Percentiles rank a stretch among this genome's conserved stretches.
These are phyloP conservation scores for Pyrrhoderma lamaoense DNA, from an alignment of 1,284 basidiomycete species.

Conservation along the genomic window DNA sequence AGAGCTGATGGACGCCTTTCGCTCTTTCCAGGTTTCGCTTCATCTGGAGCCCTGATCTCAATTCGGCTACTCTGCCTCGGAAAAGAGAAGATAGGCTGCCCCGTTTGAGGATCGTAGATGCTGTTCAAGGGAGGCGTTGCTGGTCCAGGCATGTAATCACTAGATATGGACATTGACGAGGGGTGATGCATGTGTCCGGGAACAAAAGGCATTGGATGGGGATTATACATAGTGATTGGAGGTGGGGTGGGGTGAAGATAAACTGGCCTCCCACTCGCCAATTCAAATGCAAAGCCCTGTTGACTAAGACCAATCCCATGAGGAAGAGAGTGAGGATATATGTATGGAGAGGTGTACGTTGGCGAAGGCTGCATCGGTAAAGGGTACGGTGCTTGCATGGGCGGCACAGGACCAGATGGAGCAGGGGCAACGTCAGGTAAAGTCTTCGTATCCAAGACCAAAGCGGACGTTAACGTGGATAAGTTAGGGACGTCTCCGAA, in stretches of 20 bases:
- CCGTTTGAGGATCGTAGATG: slow-evolving; percentile 55
- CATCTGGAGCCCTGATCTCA: slow-evolving; percentile 64
- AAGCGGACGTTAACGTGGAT: slow-evolving; percentile 13
- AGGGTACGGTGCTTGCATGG: slow-evolving; percentile 53
- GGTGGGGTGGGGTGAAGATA: slow-evolving; percentile 51
- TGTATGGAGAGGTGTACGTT: slow-evolving; percentile 53
- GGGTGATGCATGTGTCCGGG: slow-evolving; percentile 46
- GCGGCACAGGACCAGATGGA: slow-evolving; percentile 35
- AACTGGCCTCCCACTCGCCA: slow-evolving; percentile 70
- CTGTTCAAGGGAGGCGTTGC: slow-evolving; percentile 49
- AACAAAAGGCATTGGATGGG: slow-evolving; percentile 49
- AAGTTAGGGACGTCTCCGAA: background rate
- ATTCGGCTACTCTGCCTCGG: slow-evolving; percentile 64
- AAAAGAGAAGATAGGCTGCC: slow-evolving; percentile 60
- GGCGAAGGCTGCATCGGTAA: slow-evolving; percentile 48
- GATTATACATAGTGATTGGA: slow-evolving; percentile 46
- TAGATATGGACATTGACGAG: slow-evolving; percentile 35
- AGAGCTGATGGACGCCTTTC: slow-evolving; percentile 33
- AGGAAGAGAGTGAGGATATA: slow-evolving; percentile 52
- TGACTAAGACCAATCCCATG: slow-evolving; percentile 67
- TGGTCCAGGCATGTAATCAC: slow-evolving; percentile 51
- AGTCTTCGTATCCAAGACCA: slow-evolving; percentile 19
- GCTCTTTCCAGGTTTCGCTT: slow-evolving; percentile 26
- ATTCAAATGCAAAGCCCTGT: slow-evolving; percentile 69
- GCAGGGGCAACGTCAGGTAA: background rate